Percentiles rank a stretch among this genome's conserved stretches.
phyloP scores from a whole-genome alignment of 2,329 filamentous ascomycete species.

The Cladobotryum mycophilum region DNA sequence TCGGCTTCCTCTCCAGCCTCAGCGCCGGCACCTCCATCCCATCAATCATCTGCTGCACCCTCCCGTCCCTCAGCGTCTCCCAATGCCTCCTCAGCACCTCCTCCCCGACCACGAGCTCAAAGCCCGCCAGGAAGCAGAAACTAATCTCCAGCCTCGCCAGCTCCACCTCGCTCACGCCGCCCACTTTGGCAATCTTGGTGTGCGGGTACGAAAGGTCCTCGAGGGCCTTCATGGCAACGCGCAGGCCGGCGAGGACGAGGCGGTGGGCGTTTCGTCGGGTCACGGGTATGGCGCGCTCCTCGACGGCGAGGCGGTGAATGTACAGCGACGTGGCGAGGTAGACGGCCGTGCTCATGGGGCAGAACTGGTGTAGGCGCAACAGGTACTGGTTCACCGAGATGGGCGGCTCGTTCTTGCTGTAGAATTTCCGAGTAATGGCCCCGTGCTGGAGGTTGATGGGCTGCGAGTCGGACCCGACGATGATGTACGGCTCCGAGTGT shows the following conservation, averaged over 20 bases:
- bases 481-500: conserved; percentile 42
- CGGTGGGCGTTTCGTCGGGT: conserved; percentile 82
- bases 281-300: conserved; percentile 71
- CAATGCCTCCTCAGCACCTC: conserved; percentile 28
- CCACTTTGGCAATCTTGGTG: conserved; percentile 75
- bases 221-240: conserved; percentile 90
- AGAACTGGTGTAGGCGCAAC: conserved; percentile 79
- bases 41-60: conserved; percentile 19
- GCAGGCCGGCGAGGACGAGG: conserved; percentile 72
- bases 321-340: conserved; percentile 87
- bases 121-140: conserved; percentile 80
- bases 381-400: conserved; percentile 83
- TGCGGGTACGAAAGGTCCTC: conserved; percentile 89
- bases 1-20: conserved; percentile 9
- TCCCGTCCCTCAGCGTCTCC: conserved; percentile 25
- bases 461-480: conserved; percentile 64
- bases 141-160: conserved; percentile 82
- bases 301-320: conserved; percentile 73
- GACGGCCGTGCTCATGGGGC: conserved; percentile 87
- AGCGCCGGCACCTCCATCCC: conserved; percentile 24
- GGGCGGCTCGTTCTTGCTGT: conserved; percentile 78
- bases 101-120: conserved; percentile 60
- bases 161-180: conserved; percentile 77
- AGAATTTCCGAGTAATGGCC: conserved; percentile 87
- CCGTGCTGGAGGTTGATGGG: conserved; percentile 72